phyloP scores from a whole-genome alignment of 2,329 filamentous ascomycete species.

The Hypoxylon sp. region DNA sequence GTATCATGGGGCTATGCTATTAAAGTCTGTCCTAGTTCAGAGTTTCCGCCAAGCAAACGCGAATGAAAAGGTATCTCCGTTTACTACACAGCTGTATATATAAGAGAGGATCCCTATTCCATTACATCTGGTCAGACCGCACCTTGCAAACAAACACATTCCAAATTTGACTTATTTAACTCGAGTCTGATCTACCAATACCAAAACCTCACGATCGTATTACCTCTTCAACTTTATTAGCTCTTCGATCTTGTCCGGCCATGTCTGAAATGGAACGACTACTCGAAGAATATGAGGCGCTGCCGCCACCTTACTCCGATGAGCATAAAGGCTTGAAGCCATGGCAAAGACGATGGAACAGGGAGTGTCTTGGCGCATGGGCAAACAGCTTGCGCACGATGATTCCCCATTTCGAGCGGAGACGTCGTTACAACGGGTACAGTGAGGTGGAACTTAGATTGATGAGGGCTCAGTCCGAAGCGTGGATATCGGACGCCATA shows the following conservation, averaged over 20 bases:
- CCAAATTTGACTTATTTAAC: neutral
- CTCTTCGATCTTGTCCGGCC: neutral
- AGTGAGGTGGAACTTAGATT: neutral
- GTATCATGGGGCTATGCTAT: no score
- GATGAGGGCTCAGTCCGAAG: neutral
- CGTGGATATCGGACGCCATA: neutral
- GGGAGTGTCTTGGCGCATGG: neutral
- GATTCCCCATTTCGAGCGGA: neutral
- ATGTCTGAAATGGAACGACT: neutral
- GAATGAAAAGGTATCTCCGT: neutral
- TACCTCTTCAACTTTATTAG: neutral
- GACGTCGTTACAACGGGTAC: neutral
- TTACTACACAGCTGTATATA: neutral
- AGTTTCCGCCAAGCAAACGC: neutral
- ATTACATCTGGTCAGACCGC: neutral
- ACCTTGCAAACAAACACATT: neutral
- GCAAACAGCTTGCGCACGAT: neutral
- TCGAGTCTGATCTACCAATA: neutral
- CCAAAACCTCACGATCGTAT: neutral
- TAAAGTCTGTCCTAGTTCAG: no score
- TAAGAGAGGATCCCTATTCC: neutral
- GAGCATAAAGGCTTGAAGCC: neutral
- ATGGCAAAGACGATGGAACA: constrained; percentile 2
- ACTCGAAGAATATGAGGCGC: neutral
- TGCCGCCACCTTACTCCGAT: neutral